A percentile compares a stretch with the other conserved stretches of the same genome.
phyloP scores from a whole-genome alignment of 176 grass and related monocot genomes.

The Dendrocalamus sinicus region DNA sequence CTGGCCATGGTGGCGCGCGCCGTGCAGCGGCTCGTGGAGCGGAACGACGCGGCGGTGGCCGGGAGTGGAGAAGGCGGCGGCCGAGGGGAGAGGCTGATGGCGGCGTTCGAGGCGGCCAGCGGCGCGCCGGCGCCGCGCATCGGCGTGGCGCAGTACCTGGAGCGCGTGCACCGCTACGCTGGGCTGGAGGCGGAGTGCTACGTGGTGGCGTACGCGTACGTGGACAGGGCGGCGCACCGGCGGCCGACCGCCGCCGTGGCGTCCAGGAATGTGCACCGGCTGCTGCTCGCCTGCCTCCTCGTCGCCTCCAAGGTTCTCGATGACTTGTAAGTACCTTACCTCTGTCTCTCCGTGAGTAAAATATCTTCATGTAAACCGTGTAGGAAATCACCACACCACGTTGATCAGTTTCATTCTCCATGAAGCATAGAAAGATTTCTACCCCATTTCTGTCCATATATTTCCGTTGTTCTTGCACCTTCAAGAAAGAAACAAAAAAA shows the following conservation, averaged over 20 bases:
- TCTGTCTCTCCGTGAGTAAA: background rate
- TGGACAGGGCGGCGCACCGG: conserved; percentile 69
- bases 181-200: conserved; percentile 73
- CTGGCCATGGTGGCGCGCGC: conserved; percentile 57
- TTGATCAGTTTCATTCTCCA: background rate
- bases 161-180: conserved; percentile 80
- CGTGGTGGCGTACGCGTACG: conserved; percentile 72
- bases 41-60: conserved; percentile 59
- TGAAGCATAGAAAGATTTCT: background rate
- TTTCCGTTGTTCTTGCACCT: background rate
- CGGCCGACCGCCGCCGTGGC: conserved; percentile 62
- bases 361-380: background rate
- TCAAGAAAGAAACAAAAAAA: background rate
- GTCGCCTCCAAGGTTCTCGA: conserved; percentile 93
- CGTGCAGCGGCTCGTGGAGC: conserved; percentile 73
- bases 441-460: background rate
- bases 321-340: conserved; percentile 60
- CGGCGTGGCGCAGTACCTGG: conserved; percentile 74
- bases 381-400: background rate
- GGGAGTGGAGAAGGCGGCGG: background rate
- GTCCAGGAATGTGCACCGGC: conserved; percentile 79
- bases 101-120: conserved; percentile 58
- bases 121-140: conserved; percentile 61
- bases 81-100: background rate
- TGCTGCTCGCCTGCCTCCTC: conserved; percentile 77